Base-by-base conservation (phyloP, 768 basidiomycete genomes). In the Macrolepiota albuminosa region DNA sequence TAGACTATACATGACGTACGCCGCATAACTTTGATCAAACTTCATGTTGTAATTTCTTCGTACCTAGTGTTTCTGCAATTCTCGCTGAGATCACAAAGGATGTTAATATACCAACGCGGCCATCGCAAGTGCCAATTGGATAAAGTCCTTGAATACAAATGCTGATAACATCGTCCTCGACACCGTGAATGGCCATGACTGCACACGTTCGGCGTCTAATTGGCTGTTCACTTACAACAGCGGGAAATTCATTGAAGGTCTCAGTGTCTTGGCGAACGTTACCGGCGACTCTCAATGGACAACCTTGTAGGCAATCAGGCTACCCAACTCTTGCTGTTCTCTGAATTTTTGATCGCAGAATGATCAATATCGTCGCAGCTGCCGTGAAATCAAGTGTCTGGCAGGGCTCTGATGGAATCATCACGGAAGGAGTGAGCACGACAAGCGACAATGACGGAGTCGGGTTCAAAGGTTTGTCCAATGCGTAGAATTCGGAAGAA, bases 201-300 rank as follows among this genome's bases (percentile, higher is more conserved):
- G 82, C 67, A 72, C 76, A 2, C 70, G 78, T 36, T 79, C 81
- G 0, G 75, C 80, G 2, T 64, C 76, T 3, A 72, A 60, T 4
- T 82, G 79, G 76, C 50, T 82, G 6, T 84, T 82, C 68, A 83
- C 82, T 0, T 83, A 84, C 61, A 84, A 84, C 59, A 77, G 72
- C 33, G 82, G 83, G 33, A 84, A 84, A 59, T 79, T 73, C 53
- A 73, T 84, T 26, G 82, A 84, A 63, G 83, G 81, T 2, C 68
- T 83, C 54, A 77, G 74, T 50, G 74, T 84, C 6, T 67, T 84
- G 34, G 68, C 70, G 0, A 72, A 71, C 53, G 72, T 82, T 34
- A 80, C 78, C 10, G 72, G 74, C 5, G 75, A 81, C 60, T 49
- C 62, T 29, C 67, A 71, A 39, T 82, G 80, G 80, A 75, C 63